Conservation (phyloP, 495 filamentous ascomycete genomes). For the Aspergillus sparsus region DNA sequence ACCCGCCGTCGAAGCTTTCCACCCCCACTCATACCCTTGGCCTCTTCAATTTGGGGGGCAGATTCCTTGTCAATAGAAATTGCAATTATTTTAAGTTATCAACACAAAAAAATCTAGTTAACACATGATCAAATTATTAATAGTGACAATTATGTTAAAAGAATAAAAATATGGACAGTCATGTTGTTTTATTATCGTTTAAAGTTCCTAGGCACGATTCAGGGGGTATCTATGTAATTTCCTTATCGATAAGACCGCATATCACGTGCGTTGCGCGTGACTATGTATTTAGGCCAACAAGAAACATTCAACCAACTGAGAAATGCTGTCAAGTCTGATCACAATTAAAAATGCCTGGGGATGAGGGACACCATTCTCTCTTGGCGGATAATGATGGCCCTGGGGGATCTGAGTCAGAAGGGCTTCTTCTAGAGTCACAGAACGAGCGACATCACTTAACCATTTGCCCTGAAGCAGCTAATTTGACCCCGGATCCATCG, state of each 20-base stretch:
- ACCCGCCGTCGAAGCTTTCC: too few relatives aligned
- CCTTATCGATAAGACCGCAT: constrained; percentile 18
- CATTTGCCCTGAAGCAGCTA: constrained; percentile 26
- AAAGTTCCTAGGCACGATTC: too few relatives aligned
- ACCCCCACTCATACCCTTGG: too few relatives aligned
- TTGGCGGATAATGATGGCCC: constrained; percentile 34
- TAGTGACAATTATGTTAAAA: too few relatives aligned
- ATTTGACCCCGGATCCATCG: constrained; percentile 22
- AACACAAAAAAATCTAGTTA: too few relatives aligned
- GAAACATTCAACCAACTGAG: background rate
- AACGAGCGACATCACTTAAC: constrained; percentile 32
- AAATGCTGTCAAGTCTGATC: constrained; percentile 7
- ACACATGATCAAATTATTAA: too few relatives aligned
- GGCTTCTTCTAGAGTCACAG: constrained; percentile 30
- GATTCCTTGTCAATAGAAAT: too few relatives aligned
- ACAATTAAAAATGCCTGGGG: constrained; percentile 47
- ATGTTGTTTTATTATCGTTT: too few relatives aligned
- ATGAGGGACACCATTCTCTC: constrained; percentile 38
- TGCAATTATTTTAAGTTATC: too few relatives aligned
- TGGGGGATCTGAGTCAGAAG: constrained; percentile 32
- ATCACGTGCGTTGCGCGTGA: constrained; percentile 16
- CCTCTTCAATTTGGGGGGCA: too few relatives aligned
- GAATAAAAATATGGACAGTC: too few relatives aligned
- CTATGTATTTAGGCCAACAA: constrained; percentile 5
- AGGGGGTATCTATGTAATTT: too few relatives aligned